phyloP scores from a whole-genome alignment of 2,329 filamentous ascomycete species.

The Arthrobotrys sinensis region DNA sequence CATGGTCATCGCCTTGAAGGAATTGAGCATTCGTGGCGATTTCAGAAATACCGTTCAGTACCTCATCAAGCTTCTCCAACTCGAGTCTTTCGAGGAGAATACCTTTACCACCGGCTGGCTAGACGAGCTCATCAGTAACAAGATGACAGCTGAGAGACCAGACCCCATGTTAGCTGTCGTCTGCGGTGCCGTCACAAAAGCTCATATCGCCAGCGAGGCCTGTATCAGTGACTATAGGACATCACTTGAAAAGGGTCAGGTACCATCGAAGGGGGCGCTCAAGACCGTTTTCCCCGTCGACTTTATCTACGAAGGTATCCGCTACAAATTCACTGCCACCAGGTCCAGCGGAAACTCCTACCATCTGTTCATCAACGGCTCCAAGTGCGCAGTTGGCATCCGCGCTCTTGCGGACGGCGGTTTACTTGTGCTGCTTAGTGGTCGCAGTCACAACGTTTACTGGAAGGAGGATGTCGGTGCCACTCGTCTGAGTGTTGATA shows the following conservation, averaged over 20 bases:
- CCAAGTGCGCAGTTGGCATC: constrained; percentile 93
- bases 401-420: constrained; percentile 94
- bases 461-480: constrained; percentile 99
- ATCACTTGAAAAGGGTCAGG: constrained; percentile 95
- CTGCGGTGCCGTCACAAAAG: constrained; percentile 94
- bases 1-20: constrained; percentile 98
- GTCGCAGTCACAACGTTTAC: constrained; percentile 97
- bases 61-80: constrained; percentile 97
- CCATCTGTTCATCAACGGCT: constrained; percentile 98
- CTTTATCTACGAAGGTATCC: constrained; percentile 96
- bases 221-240: constrained; percentile 89
- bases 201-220: constrained; percentile 91
- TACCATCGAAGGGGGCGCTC: constrained; percentile 94
- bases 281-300: constrained; percentile 98
- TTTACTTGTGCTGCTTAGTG: constrained; percentile 88
- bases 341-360: constrained; percentile 93
- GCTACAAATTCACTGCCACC: constrained; percentile 98
- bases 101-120: constrained; percentile 99
- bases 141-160: constrained; percentile 93
- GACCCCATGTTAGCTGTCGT: constrained; percentile 95
- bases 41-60: constrained; percentile 99
- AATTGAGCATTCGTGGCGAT: constrained; percentile 98
- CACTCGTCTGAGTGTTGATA: constrained; percentile 94
- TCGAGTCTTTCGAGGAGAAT: constrained; percentile 97
- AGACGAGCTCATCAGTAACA: constrained; percentile 98